phyloP scores from a whole-genome alignment of 768 basidiomycete species.

The Tephrocybe sp. region DNA sequence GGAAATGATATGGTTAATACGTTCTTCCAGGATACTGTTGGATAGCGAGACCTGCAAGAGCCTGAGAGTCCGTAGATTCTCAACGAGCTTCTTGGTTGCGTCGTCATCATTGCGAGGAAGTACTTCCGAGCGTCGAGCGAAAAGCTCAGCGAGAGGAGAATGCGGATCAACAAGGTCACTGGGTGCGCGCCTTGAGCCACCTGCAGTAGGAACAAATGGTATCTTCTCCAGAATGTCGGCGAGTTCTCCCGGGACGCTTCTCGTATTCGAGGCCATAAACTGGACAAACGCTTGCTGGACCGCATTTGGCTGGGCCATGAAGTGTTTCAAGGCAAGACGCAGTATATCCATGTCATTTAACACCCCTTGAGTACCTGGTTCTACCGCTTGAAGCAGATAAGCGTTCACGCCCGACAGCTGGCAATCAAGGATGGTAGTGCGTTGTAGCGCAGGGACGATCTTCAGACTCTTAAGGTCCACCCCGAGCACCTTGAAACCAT shows the following conservation, averaged over 20 bases:
- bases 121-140: conserved; percentile 12
- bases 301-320: conserved; percentile 24
- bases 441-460: conserved; percentile 24
- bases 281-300: conserved; percentile 27
- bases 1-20: conserved; percentile 28
- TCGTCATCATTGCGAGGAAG: conserved; percentile 14
- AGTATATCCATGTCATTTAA: conserved; percentile 26
- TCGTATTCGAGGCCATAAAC: conserved; percentile 23
- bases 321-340: conserved; percentile 26
- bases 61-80: conserved; percentile 19
- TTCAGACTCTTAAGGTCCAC: conserved; percentile 20
- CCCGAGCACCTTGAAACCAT: not conserved
- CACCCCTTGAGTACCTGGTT: conserved; percentile 15
- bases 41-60: conserved; percentile 32
- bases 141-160: conserved; percentile 29
- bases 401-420: conserved; percentile 13
- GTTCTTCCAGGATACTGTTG: conserved; percentile 31
- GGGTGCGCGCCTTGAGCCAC: conserved; percentile 22
- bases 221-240: conserved; percentile 22
- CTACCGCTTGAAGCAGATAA: conserved; percentile 24
- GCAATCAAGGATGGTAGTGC: conserved; percentile 29
- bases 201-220: conserved; percentile 26
- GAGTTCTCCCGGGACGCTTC: conserved; percentile 25
- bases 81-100: conserved; percentile 14
- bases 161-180: conserved; percentile 29